These are phyloP conservation scores for Mortierella sp. DNA, from an alignment of 371 early-diverging fungal genomes.

Conservation along the genomic window DNA sequence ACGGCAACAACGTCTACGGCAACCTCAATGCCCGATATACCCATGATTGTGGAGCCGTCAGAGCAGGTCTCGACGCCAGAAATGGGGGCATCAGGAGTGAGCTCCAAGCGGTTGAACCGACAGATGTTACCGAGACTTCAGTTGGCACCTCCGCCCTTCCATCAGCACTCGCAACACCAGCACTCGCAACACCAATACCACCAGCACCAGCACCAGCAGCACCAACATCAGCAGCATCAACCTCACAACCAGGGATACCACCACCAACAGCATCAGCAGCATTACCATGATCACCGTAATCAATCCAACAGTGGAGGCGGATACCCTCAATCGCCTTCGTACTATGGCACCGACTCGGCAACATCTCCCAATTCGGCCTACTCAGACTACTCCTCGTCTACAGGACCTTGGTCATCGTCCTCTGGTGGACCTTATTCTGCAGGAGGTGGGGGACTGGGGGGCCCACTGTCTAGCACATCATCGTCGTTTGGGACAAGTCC, in stretches of 20 bases:
- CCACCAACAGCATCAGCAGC: constrained; percentile 8
- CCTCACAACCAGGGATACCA: neutral
- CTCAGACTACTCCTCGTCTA: constrained; percentile 1
- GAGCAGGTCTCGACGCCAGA: constrained; percentile 8
- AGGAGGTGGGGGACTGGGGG: neutral
- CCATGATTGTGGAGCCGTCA: constrained; percentile 51
- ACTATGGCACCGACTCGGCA: constrained; percentile 17
- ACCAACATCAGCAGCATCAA: constrained; percentile 5
- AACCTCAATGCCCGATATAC: constrained; percentile 23
- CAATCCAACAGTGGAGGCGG: constrained; percentile 15
- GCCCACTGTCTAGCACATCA: constrained; percentile 2
- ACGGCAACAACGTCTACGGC: constrained; percentile 14
- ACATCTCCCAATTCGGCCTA: constrained; percentile 14
- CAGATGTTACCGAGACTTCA: constrained; percentile 40
- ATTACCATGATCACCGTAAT: neutral
- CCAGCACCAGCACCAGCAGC: neutral
- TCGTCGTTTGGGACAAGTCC: constrained; percentile 14
- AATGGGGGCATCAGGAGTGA: constrained; percentile 4
- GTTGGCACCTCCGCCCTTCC: constrained; percentile 39
- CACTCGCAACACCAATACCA: constrained; percentile 3
- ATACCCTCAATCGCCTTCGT: constrained; percentile 3
- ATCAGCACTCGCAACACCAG: constrained; percentile 26
- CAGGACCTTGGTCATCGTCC: constrained; percentile 4
- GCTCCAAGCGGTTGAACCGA: constrained; percentile 37
- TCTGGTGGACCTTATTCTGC: constrained; percentile 3